Conservation (phyloP, 306 rosid species). For the Cucurbita maxima region DNA sequence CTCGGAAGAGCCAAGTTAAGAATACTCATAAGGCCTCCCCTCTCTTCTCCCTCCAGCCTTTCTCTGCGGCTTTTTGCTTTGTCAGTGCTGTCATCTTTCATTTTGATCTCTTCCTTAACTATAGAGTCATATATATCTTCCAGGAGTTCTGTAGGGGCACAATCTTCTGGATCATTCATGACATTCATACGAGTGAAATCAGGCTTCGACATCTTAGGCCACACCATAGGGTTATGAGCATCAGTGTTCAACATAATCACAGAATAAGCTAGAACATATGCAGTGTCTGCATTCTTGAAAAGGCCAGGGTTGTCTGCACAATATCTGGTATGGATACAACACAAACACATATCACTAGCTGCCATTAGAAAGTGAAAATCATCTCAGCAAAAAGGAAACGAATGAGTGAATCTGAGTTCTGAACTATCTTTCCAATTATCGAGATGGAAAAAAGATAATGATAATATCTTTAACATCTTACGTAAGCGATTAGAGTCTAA, state of each 20-base stretch:
- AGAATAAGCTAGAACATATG: constrained; percentile 96
- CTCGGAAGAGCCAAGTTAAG: constrained; percentile 93
- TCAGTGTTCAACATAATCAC: constrained; percentile 94
- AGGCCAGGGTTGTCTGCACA: constrained; percentile 97
- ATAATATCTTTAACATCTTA: background rate
- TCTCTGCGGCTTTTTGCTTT: constrained; percentile 41
- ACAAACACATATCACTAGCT: constrained; percentile 14
- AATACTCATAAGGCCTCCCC: constrained; percentile 73
- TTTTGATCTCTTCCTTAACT: constrained; percentile 78
- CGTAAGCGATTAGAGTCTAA: background rate
- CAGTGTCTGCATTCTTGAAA: constrained; percentile 93
- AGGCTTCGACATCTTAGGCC: constrained; percentile 97
- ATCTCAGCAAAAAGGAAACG: constrained; percentile 10
- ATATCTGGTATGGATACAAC: constrained; percentile 51
- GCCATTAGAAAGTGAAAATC: constrained; percentile 13
- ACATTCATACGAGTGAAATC: constrained; percentile 91
- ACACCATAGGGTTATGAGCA: constrained; percentile 98
- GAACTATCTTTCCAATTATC: background rate
- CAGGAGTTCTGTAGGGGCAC: constrained; percentile 79
- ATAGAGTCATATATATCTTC: constrained; percentile 91
- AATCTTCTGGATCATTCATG: constrained; percentile 68
- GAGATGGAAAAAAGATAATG: background rate
- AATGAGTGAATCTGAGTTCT: background rate
- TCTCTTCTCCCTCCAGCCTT: constrained; percentile 71
- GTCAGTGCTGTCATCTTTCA: constrained; percentile 62